Conservation (phyloP, 2,329 filamentous ascomycete species). For the Penicillium psychrosexuale region DNA sequence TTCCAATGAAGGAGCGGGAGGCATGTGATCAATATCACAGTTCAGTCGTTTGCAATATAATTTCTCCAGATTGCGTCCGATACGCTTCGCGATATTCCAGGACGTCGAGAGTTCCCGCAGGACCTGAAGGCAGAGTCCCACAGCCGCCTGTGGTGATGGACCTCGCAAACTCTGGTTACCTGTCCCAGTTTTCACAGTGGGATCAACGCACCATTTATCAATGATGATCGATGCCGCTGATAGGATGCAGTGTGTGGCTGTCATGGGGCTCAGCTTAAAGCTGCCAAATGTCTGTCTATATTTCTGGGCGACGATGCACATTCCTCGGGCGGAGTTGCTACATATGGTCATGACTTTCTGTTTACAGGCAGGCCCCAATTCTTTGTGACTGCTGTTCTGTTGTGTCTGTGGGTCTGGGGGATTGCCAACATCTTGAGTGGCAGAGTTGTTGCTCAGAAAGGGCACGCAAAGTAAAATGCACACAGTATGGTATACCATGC, state of each 20-base stretch:
- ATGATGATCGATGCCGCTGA: slow-evolving; percentile 33
- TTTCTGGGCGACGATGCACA: slow-evolving; percentile 28
- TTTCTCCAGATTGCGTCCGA: slow-evolving; percentile 21
- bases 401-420: not conserved
- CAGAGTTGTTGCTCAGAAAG: slow-evolving; percentile 15
- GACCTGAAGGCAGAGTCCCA: slow-evolving; percentile 18
- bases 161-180: not conserved
- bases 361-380: not conserved
- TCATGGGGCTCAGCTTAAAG: slow-evolving; percentile 36
- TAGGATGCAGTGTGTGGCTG: slow-evolving; percentile 37
- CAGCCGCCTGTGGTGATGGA: slow-evolving; percentile 14
- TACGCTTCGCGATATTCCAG: slow-evolving; percentile 24
- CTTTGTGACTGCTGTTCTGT: not conserved
- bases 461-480: slow-evolving; percentile 34
- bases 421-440: not conserved
- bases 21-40: slow-evolving; percentile 14
- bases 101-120: slow-evolving; percentile 22
- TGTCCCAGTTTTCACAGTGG: not conserved
- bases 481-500: slow-evolving; percentile 38
- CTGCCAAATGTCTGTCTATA: slow-evolving; percentile 35
- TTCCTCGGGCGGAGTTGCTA: slow-evolving; percentile 23
- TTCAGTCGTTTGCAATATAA: slow-evolving; percentile 14
- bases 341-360: slow-evolving; percentile 17
- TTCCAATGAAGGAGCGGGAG: not conserved
- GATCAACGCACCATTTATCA: slow-evolving; percentile 14